phyloP scores from a whole-genome alignment of 345 rosid genomes.

The Eutrema yunnanense region DNA sequence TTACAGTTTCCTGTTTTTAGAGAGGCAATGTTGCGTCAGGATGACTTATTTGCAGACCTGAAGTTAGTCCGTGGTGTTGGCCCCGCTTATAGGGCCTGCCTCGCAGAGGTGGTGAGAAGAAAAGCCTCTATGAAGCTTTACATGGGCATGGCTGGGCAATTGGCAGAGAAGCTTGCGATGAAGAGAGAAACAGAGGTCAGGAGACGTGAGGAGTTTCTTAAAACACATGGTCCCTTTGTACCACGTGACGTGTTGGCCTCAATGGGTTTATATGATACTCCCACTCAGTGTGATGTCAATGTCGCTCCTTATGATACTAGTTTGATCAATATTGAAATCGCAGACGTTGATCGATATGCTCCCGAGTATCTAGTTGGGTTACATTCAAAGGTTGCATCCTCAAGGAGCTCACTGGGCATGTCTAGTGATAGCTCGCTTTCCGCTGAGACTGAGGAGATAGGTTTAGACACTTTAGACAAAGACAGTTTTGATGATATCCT shows the following conservation, averaged over 20 bases:
- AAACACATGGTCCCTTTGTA: slow-evolving; percentile 52
- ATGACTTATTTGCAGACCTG: slow-evolving; percentile 60
- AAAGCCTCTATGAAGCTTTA: slow-evolving; percentile 90
- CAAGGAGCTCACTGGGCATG: slow-evolving; percentile 54
- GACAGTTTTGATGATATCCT: slow-evolving; percentile 48
- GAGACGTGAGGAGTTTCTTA: slow-evolving; percentile 84
- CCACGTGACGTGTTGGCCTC: slow-evolving; percentile 76
- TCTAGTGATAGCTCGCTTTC: slow-evolving; percentile 63
- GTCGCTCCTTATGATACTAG: slow-evolving; percentile 73
- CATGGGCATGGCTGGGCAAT: slow-evolving; percentile 98
- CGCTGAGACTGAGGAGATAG: slow-evolving; percentile 47
- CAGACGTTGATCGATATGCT: slow-evolving; percentile 75
- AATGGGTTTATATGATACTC: slow-evolving; percentile 84
- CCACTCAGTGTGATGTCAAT: slow-evolving; percentile 92
- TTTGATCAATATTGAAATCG: slow-evolving; percentile 73
- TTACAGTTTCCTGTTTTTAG: slow-evolving; percentile 87
- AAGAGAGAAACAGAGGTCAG: slow-evolving; percentile 84
- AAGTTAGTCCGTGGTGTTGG: slow-evolving; percentile 73
- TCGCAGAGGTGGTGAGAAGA: slow-evolving; percentile 91
- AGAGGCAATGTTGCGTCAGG: slow-evolving; percentile 91
- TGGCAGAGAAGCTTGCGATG: slow-evolving; percentile 92
- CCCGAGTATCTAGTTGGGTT: slow-evolving; percentile 68
- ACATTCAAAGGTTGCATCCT: slow-evolving; percentile 44
- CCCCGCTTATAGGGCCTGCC: slow-evolving; percentile 95
- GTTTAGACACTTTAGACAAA: slow-evolving; percentile 38